Percentiles rank a stretch among this genome's conserved stretches.
phyloP scores from a whole-genome alignment of 192 early-diverging fungal genomes.

The Coemansia sp. region DNA sequence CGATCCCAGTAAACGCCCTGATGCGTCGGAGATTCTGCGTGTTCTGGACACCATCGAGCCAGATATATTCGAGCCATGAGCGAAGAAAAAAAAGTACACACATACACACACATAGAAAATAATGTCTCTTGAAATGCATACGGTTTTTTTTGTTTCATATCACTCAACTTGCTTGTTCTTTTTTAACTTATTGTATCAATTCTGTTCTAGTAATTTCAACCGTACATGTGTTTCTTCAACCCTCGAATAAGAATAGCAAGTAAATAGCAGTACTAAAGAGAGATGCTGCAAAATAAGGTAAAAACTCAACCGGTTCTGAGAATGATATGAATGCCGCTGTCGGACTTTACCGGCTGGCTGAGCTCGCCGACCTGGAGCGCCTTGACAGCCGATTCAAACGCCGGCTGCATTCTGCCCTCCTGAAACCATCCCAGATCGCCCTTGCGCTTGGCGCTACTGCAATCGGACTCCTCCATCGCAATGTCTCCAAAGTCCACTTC shows the following conservation, averaged over 20 bases:
- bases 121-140: not conserved
- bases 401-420: constrained; percentile 84
- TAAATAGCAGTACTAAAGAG: not conserved
- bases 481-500: constrained; percentile 67
- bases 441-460: constrained; percentile 82
- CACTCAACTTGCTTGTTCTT: not conserved
- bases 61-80: constrained; percentile 46
- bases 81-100: not conserved
- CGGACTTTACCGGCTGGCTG: constrained; percentile 77
- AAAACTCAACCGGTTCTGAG: constrained; percentile 73
- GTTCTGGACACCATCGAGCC: constrained; percentile 41
- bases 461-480: constrained; percentile 82
- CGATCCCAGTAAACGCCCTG: constrained; percentile 41
- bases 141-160: not conserved
- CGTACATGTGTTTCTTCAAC: not conserved
- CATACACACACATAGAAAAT: not conserved
- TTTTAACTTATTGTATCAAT: no score
- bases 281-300: not conserved
- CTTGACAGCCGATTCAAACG: constrained; percentile 89
- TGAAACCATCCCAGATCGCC: constrained; percentile 92
- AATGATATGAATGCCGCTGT: constrained; percentile 93
- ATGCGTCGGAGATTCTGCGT: constrained; percentile 37
- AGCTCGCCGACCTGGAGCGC: constrained; percentile 81
- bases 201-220: no score
- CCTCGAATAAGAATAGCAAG: not conserved